These are phyloP conservation scores for Nigrospora osmanthi DNA, from an alignment of 2,329 filamentous ascomycete genomes.

Conservation along the genomic window DNA sequence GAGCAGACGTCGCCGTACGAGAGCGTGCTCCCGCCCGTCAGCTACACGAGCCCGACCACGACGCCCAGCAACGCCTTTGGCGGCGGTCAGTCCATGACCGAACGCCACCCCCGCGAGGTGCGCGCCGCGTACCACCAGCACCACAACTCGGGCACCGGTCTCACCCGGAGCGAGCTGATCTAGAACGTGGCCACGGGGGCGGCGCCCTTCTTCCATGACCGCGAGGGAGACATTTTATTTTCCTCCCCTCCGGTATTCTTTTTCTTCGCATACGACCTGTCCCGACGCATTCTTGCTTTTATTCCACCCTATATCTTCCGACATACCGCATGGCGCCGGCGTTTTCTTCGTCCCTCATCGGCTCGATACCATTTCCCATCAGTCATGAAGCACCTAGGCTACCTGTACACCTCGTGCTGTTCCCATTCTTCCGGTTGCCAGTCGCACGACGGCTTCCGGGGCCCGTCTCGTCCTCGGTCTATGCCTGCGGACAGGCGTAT, in stretches of 20 bases:
- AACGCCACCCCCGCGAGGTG: conserved; percentile 28
- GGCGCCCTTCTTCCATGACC: too few species aligned
- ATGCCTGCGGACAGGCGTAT: background rate
- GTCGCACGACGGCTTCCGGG: too few species aligned
- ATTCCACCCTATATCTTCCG: conserved; percentile 16
- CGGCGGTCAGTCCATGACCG: conserved; percentile 16
- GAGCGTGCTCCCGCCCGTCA: conserved; percentile 22
- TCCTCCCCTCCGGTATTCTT: background rate
- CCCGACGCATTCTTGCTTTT: conserved; percentile 6
- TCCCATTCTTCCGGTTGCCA: background rate
- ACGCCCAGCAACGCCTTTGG: conserved; percentile 18
- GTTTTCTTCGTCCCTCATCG: conserved; percentile 10
- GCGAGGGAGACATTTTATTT: background rate
- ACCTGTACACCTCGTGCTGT: background rate
- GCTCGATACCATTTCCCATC: conserved; percentile 17
- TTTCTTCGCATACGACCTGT: background rate
- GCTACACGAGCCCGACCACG: conserved; percentile 14
- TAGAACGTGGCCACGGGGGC: conserved; percentile 16
- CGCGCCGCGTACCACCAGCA: conserved; percentile 22
- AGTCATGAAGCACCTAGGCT: background rate
- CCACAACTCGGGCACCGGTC: conserved; percentile 35
- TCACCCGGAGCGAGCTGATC: conserved; percentile 49
- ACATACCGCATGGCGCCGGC: conserved; percentile 28
- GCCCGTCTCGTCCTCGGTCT: background rate
- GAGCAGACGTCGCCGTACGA: conserved; percentile 28